phyloP scores from a whole-genome alignment of 345 rosid genomes.

The Eucalyptus marginata region DNA sequence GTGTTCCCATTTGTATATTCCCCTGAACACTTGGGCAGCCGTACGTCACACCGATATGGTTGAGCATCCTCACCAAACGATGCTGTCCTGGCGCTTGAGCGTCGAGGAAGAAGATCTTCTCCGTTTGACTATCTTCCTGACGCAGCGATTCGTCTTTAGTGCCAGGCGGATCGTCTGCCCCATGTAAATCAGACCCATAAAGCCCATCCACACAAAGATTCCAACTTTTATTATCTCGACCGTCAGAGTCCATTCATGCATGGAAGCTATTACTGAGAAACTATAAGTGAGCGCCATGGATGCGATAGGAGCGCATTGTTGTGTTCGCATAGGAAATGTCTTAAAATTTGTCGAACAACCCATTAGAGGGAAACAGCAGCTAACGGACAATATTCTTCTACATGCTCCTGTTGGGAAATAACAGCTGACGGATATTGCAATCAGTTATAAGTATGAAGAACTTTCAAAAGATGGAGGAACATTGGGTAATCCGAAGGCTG shows the following conservation, averaged over 20 bases:
- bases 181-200: background rate
- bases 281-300: background rate
- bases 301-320: background rate
- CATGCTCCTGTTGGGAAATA: too few relatives aligned
- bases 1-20: background rate
- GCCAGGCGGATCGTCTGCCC: background rate
- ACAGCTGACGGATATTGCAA: too few relatives aligned
- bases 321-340: too few relatives aligned
- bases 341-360: too few relatives aligned
- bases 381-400: too few relatives aligned
- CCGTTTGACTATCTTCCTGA: background rate
- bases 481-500: too few relatives aligned
- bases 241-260: too few relatives aligned
- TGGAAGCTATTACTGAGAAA: background rate
- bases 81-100: background rate
- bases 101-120: background rate
- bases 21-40: background rate
- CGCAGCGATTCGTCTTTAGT: background rate
- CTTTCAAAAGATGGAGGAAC: too few relatives aligned
- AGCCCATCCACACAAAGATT: background rate
- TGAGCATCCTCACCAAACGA: background rate
- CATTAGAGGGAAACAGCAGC: too few relatives aligned
- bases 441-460: too few relatives aligned
- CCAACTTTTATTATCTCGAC: too few relatives aligned
- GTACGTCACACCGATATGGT: background rate